These are phyloP conservation scores for Saccharomyces hybrid DNA, from an alignment of 1,139 yeast genomes.

Conservation along the genomic window DNA sequence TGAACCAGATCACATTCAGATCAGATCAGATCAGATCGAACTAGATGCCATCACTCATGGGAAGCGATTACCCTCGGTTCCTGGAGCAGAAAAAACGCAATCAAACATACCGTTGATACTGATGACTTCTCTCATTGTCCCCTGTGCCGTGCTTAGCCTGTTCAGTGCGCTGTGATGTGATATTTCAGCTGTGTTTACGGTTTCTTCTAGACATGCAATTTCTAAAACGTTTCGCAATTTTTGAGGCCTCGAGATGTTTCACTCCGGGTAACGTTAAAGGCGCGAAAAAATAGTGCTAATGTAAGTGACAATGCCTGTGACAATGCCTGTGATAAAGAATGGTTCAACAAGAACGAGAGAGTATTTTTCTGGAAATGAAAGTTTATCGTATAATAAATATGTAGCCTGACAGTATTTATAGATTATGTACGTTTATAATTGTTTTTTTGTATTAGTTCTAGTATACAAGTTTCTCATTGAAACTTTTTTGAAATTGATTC, in stretches of 20 bases:
- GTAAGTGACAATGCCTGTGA: neutral
- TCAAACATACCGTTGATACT: constrained; percentile 70
- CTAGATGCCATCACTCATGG: neutral
- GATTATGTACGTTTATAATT: neutral
- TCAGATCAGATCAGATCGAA: neutral
- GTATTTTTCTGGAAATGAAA: neutral
- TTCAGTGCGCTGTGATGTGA: neutral
- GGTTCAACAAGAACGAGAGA: neutral
- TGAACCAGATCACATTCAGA: neutral
- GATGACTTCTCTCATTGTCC: constrained; percentile 79
- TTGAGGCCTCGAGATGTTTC: neutral
- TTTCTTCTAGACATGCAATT: neutral
- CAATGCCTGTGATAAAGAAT: neutral
- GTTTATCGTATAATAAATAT: neutral
- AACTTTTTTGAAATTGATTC: neutral
- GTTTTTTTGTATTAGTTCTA: neutral
- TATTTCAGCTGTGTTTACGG: neutral
- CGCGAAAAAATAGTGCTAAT: neutral
- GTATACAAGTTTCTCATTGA: neutral
- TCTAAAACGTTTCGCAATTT: neutral
- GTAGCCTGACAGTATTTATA: constrained; percentile 1
- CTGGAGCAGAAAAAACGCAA: neutral
- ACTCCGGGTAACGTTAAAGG: neutral
- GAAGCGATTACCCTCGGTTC: neutral
- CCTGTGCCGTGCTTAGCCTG: neutral